Base-by-base conservation (phyloP, 108 stramenopile species). In the Mayamaea pseudoterrestris region DNA sequence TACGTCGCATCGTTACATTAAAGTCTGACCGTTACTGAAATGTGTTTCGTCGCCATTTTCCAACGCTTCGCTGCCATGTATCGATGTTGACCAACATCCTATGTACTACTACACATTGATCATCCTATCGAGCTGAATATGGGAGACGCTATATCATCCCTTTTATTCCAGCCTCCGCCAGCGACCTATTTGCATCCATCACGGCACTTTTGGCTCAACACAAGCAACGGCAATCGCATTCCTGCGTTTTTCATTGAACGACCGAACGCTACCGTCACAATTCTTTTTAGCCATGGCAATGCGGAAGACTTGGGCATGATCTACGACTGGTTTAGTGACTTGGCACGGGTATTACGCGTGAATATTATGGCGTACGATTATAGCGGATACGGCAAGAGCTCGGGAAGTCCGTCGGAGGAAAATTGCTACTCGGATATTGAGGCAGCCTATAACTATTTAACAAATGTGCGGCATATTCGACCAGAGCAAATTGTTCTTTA, bases 311-410 rank as follows among this genome's bases (percentile, higher is more conserved):
- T 95, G 22, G 90, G 88, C 8, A 90, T 92, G 84, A 92, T 92
- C 17, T 92, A 83, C 57, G 80, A 85, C 53, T 94, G 93, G 93
- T 94, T 94, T 66, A 77, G 71, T 35, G 93, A 94, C 45, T 48
- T 94, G 9, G 65, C 83, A 2, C 41, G 84, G 41, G 83, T 90
- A 1, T 52, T 94, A 23, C 73, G 82, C 42, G 96, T 97, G 9
- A 98, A 98, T 48, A 94, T 98, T 16, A 70, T 98, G 72, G 93
- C 88, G 8, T 98, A 95, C 47, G 96, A 97, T 69, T 97, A 97
- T 57, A 69, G 63, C 18, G 73, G 90, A 2, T 93, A 87, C 4
- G 86, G 93, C 29, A 96, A 94, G 47, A 68, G 73, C 32, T 74
- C 73, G 53, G 84, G 83, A n/a, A 47, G 50, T 0, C 83, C 89